Base-by-base conservation (phyloP, 108 stramenopile species). In the Nitzschia inconspicua region DNA sequence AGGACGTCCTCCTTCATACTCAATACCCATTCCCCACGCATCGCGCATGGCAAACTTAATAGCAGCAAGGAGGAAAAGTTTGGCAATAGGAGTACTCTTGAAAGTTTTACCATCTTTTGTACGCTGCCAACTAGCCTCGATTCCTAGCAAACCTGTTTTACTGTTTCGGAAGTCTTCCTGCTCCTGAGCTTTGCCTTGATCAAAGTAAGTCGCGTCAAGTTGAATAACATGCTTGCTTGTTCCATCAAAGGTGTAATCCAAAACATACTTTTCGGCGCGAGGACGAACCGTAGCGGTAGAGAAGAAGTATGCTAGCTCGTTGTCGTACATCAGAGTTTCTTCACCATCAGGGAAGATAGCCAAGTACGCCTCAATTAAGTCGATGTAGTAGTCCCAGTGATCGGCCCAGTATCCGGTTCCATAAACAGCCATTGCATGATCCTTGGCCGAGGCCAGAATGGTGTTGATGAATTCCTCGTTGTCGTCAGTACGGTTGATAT, bases 1-100 rank as follows among this genome's bases (percentile, higher is more conserved):
- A 18, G 96, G 96, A 49, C 92, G 86, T 10, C 94, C 94, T 39
- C 93, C 96, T 72, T 97, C 96, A 72, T 95, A 95, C 76, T 97
- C 96, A 42, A 97, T 74, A 37, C 96, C 96, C 88, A 95, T 91
- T 47, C 96, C 96, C 57, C 79, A 91, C 14, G 96, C 93, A 80
- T 97, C 96, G 66, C 95, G 89, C 78, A 83, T 93, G 40, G 96
- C 84, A 64, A 79, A 97, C 69, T 97, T 97, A 66, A 90, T 71
- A 13, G 87, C 51, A 35, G 75, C 86, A 3, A 97, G 80, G 27
- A 97, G 79, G 68, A 91, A 80, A 13, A 97, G 83, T 39, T 79
- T 79, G 25, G 77, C 60, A 44, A 79, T 69, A 0, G 85, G 64
- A 37, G 79, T 68, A 69, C 82, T 84, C 66, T 28, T 88, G 70